Conservation (phyloP, 1,139 yeast species). For the Nakaseomyces sp. region DNA sequence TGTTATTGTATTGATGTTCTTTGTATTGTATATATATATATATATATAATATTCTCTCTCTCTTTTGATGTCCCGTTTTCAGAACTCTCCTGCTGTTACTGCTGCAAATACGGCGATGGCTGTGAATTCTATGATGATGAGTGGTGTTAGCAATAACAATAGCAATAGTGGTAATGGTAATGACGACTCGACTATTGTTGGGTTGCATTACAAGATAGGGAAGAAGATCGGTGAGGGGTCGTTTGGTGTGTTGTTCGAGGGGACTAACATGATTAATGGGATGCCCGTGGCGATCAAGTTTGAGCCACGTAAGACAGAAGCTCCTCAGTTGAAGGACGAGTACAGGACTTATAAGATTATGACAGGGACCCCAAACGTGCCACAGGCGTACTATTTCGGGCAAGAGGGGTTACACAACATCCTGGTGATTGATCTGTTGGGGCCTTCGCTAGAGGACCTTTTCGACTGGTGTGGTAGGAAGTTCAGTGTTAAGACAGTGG, state of each 20-base stretch:
- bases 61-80: conserved; percentile 3
- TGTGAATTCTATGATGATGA: background rate
- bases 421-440: conserved; percentile 59
- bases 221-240: conserved; percentile 77
- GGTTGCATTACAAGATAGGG: conserved; percentile 66
- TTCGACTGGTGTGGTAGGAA: conserved; percentile 77
- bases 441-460: conserved; percentile 69
- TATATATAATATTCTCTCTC: too few relatives aligned
- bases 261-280: conserved; percentile 60
- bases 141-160: background rate
- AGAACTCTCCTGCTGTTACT: conserved; percentile 4
- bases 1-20: too few relatives aligned
- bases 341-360: conserved; percentile 58
- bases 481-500: conserved; percentile 61
- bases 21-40: too few relatives aligned
- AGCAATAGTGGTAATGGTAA: conserved; percentile 5
- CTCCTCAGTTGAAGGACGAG: conserved; percentile 66
- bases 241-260: conserved; percentile 71
- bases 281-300: conserved; percentile 68
- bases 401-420: conserved; percentile 69
- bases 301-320: conserved; percentile 65
- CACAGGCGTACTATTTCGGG: conserved; percentile 66
- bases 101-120: conserved; percentile 2
- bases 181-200: conserved; percentile 42
- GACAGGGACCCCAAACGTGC: conserved; percentile 51